Evolutionary conservation across 1,284 basidiomycete genomes (phyloP).

Genomic region (Trichosporon sp.): DNA sequence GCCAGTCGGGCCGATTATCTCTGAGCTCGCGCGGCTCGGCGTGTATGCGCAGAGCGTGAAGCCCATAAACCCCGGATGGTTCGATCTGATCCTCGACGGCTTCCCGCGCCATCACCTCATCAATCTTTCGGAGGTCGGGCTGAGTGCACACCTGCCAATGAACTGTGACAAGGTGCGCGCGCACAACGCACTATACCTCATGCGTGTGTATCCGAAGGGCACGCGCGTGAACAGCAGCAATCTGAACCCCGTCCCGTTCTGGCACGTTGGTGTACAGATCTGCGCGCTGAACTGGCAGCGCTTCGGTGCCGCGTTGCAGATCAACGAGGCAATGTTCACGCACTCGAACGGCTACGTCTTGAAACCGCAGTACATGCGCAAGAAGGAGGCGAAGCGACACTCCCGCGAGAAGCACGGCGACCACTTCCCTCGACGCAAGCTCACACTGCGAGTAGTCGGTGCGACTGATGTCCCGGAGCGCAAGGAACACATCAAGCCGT

Average conservation of each 20-base stretch:
- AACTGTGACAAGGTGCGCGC: conserved; percentile 50
- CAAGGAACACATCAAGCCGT: conserved; percentile 8
- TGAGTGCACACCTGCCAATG: conserved; percentile 8
- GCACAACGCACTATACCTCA: conserved; percentile 79
- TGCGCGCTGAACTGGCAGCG: conserved; percentile 99
- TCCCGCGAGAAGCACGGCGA: neutral
- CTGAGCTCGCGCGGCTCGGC: conserved; percentile 12
- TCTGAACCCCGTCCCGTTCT: conserved; percentile 82
- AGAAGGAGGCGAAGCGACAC: neutral
- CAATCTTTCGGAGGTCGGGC: conserved; percentile 18
- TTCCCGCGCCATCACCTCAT: conserved; percentile 17
- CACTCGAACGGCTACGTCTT: conserved; percentile 82
- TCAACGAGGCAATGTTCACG: conserved; percentile 89
- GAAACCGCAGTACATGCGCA: conserved; percentile 58
- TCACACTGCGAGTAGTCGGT: conserved; percentile 12
- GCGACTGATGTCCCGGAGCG: conserved; percentile 12
- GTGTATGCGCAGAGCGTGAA: conserved; percentile 18
- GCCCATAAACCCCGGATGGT: conserved; percentile 17
- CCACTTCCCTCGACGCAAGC: neutral
- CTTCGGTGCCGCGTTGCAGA: conserved; percentile 60
- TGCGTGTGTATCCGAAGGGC: conserved; percentile 85
- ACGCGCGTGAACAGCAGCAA: conserved; percentile 76
- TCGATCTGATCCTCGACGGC: conserved; percentile 2
- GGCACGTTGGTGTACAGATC: conserved; percentile 84
- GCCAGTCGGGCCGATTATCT: conserved; percentile 8